phyloP scores from a whole-genome alignment of 2,329 filamentous ascomycete genomes.

The Chlorencoelia australis region DNA sequence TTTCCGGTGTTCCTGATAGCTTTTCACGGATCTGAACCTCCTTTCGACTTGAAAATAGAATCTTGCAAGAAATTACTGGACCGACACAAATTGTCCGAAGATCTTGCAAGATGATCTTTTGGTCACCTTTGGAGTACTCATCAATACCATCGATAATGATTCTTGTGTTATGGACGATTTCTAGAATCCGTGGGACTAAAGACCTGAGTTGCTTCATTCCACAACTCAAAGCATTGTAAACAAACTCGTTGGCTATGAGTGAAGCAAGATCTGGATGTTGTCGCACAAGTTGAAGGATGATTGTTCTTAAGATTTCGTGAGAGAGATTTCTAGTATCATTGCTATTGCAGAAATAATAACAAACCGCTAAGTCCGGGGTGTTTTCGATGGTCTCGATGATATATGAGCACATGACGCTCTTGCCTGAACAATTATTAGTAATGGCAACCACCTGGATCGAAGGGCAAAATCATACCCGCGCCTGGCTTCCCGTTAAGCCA shows the following conservation, averaged over 20 bases:
- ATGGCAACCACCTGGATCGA: background rate
- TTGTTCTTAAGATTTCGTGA: slow-evolving; percentile 3
- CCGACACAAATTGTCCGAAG: slow-evolving; percentile 2
- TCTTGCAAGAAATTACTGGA: slow-evolving; percentile 1
- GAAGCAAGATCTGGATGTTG: slow-evolving; percentile 1
- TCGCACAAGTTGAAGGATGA: slow-evolving; percentile 9
- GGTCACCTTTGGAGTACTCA: slow-evolving; percentile 5
- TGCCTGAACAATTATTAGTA: slow-evolving; percentile 5
- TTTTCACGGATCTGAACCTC: slow-evolving; percentile 6
- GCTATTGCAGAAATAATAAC: slow-evolving; percentile 14
- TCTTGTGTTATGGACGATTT: background rate
- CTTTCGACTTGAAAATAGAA: slow-evolving; percentile 8
- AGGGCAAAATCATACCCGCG: slow-evolving; percentile 4
- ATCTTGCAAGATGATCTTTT: slow-evolving; percentile 10
- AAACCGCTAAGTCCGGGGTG: background rate
- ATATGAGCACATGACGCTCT: slow-evolving; percentile 12
- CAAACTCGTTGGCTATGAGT: slow-evolving; percentile 9
- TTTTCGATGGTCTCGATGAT: slow-evolving; percentile 6
- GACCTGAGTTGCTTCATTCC: slow-evolving; percentile 4
- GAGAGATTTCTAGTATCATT: slow-evolving; percentile 7
- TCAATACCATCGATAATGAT: slow-evolving; percentile 11
- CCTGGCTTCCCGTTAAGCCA: slow-evolving; percentile 15
- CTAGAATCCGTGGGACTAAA: slow-evolving; percentile 6
- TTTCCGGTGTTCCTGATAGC: slow-evolving; percentile 4
- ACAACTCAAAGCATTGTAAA: slow-evolving; percentile 6